These are phyloP conservation scores for Sporothrix sp. DNA, from an alignment of 2,329 filamentous ascomycete genomes.

Conservation along the genomic window DNA sequence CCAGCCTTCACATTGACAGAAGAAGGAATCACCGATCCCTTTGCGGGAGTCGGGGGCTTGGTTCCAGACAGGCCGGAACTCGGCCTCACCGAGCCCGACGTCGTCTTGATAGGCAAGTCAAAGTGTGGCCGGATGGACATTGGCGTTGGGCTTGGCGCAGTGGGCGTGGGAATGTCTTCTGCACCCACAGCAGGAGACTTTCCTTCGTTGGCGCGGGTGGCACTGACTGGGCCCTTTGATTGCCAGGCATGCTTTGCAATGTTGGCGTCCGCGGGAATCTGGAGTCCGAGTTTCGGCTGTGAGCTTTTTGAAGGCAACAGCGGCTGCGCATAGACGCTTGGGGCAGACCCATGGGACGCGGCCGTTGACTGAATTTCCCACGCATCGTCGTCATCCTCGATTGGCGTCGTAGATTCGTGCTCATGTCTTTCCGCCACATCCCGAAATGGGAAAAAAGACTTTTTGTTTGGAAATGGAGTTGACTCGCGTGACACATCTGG, in stretches of 20 bases:
- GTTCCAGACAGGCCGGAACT: constrained; percentile 13
- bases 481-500: neutral
- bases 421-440: neutral
- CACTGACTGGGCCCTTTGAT: neutral
- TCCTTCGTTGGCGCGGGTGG: neutral
- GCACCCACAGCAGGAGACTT: neutral
- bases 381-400: neutral
- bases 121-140: constrained; percentile 23
- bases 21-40: neutral
- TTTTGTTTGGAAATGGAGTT: neutral
- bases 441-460: neutral
- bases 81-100: constrained; percentile 23
- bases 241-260: neutral
- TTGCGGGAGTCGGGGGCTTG: constrained; percentile 18
- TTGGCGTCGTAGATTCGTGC: neutral
- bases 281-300: neutral
- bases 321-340: neutral
- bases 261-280: neutral
- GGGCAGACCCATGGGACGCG: neutral
- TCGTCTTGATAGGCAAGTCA: constrained; percentile 3
- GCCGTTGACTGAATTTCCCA: neutral
- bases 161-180: constrained; percentile 24
- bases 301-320: neutral
- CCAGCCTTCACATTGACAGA: constrained; percentile 1
- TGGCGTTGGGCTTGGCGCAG: constrained; percentile 27